These are phyloP conservation scores for Apiospora malaysiana DNA, from an alignment of 2,329 filamentous ascomycete species.

Conservation along the genomic window DNA sequence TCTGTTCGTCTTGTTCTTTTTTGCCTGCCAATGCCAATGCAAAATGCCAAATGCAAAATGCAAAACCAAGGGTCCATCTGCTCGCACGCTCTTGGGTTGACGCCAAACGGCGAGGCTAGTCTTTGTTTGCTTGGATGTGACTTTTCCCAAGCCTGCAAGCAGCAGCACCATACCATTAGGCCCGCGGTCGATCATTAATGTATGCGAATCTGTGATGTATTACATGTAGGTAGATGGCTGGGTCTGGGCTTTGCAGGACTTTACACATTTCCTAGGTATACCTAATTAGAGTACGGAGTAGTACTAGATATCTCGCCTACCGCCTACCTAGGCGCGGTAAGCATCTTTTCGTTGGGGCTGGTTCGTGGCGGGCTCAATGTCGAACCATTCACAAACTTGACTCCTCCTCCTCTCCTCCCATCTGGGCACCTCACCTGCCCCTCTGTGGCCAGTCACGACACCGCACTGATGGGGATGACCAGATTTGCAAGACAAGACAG, in stretches of 20 bases:
- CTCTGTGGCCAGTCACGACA: slow-evolving; percentile 2
- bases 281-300: not conserved
- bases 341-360: slow-evolving; percentile 17
- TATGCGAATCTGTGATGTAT: not conserved
- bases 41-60: too few relatives aligned
- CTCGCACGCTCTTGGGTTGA: not conserved
- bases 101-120: not conserved
- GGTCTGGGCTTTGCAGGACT: not conserved
- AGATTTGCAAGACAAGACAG: slow-evolving; percentile 4
- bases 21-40: not conserved
- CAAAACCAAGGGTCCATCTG: not conserved
- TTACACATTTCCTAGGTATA: not conserved
- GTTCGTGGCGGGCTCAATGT: slow-evolving; percentile 13
- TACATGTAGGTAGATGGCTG: slow-evolving; percentile 8
- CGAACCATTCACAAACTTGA: slow-evolving; percentile 9
- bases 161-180: not conserved
- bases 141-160: not conserved
- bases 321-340: slow-evolving; percentile 10
- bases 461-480: not conserved
- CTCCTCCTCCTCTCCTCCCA: not conserved
- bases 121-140: not conserved
- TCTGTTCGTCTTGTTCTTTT: not conserved
- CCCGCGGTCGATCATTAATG: slow-evolving; percentile 12
- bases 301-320: not conserved
- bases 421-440: slow-evolving; percentile 2